Base-by-base conservation (phyloP, 371 early-diverging fungal genomes). In the Rhizomucor pusillus region DNA sequence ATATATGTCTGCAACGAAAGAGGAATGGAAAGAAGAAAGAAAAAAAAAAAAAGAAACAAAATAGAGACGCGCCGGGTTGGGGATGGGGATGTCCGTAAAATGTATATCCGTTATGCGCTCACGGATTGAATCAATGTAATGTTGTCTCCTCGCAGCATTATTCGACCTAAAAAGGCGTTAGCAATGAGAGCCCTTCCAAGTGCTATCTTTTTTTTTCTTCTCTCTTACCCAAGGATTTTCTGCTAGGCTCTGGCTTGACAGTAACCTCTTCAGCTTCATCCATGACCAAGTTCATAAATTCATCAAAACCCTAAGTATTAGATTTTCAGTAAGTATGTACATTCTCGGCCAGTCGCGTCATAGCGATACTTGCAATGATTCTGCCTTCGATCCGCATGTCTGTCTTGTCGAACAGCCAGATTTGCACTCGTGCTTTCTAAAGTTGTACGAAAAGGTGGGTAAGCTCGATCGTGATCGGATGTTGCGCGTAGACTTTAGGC, bases 281-380 rank as follows among this genome's bases (percentile, higher is more conserved):
- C 60, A 97, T 68, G 12, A 94, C 95, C 62, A 97, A 69, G 67
- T 91, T 94, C 96, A 97, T 95, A 65, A 97, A 97, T 71, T 97
- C 97, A 69, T 97, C 97, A 66, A 97, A 96, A 37, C 97, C 97
- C 95, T 94, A 74, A 40, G n/a, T n/a, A n/a, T n/a, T n/a, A n/a
- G n/a, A n/a, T n/a, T n/a, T n/a, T n/a, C n/a, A n/a, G n/a, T n/a
- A n/a, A n/a, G n/a, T n/a, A n/a, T n/a, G n/a, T n/a, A n/a, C n/a
- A n/a, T n/a, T n/a, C n/a, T n/a, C n/a, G n/a, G n/a, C n/a, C n/a
- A n/a, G n/a, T n/a, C 14, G 43, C 22, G 33, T 4, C 5, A 40
- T 48, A 52, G 54, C 14, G 16, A 47, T n/a, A 59, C 87, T 63
- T 77, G 87, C 92, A 77, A 93, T 87, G 65, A 96, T 92, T 69